Conservation (phyloP, 768 basidiomycete genomes). For the Boletus eberwhitei region DNA sequence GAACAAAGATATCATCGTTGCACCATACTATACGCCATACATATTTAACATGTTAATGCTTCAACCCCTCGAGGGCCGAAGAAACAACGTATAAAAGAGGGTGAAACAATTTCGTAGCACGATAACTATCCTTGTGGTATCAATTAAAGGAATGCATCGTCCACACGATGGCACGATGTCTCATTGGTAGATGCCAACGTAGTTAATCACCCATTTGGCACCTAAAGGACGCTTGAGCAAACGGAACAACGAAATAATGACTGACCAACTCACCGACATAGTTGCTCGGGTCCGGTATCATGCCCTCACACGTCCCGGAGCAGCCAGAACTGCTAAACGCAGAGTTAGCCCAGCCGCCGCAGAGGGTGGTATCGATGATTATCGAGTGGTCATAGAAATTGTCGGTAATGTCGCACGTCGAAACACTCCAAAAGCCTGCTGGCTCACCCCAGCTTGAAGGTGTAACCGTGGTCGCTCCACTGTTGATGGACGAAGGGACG, state of each 20-base stretch:
- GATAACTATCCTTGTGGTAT: not conserved
- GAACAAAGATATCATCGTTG: too few species aligned
- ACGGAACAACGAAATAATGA: not conserved
- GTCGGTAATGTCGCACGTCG: slow-evolving; percentile 42
- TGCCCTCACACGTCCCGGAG: slow-evolving; percentile 42
- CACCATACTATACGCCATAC: too few species aligned
- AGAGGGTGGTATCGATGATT: slow-evolving; percentile 37
- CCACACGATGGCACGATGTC: not conserved
- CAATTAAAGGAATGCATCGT: not conserved
- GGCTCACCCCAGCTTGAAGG: slow-evolving; percentile 51
- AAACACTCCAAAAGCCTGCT: slow-evolving; percentile 48
- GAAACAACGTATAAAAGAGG: too few species aligned
- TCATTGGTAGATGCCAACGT: slow-evolving; percentile 49
- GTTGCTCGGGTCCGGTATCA: slow-evolving; percentile 53
- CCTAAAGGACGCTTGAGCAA: slow-evolving; percentile 30
- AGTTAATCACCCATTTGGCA: slow-evolving; percentile 56
- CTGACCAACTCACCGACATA: slow-evolving; percentile 39
- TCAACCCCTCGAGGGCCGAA: too few species aligned
- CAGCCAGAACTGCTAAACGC: slow-evolving; percentile 29
- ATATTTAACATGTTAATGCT: too few species aligned
- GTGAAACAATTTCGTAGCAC: not conserved
- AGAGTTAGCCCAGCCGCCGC: slow-evolving; percentile 28
- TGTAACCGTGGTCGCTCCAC: slow-evolving; percentile 32
- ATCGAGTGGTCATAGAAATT: slow-evolving; percentile 52
- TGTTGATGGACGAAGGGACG: slow-evolving; percentile 49